Conservation (phyloP, 1,284 basidiomycete genomes). For the Naganishia cerealis region DNA sequence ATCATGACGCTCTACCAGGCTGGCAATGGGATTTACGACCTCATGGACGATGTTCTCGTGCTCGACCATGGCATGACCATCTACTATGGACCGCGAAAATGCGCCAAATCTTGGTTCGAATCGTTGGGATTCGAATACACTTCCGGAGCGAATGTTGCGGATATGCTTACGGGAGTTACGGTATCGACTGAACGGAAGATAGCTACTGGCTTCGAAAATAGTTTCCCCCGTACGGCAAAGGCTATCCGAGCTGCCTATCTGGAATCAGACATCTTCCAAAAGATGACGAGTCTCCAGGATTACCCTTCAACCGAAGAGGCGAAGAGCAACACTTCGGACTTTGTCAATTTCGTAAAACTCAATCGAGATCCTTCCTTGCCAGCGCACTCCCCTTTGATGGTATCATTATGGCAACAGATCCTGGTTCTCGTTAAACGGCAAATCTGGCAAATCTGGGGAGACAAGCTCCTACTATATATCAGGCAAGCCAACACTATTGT, state of each 20-base stretch:
- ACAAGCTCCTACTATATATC: conserved; percentile 21
- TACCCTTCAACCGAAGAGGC: conserved; percentile 28
- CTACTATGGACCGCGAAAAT: conserved; percentile 71
- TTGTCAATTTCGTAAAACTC: conserved; percentile 11
- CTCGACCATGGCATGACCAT: conserved; percentile 77
- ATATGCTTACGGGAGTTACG: conserved; percentile 55
- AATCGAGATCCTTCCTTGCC: conserved; percentile 12
- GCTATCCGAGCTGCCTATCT: conserved; percentile 27
- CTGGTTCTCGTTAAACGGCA: conserved; percentile 22
- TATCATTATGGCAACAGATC: conserved; percentile 18
- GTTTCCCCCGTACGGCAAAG: conserved; percentile 18
- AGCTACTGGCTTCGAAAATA: conserved; percentile 14
- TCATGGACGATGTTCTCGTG: conserved; percentile 71
- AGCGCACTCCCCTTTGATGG: conserved; percentile 23
- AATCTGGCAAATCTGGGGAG: conserved; percentile 29
- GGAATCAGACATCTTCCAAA: conserved; percentile 10
- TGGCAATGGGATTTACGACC: conserved; percentile 60
- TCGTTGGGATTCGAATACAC: conserved; percentile 67
- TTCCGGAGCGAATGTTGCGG: conserved; percentile 56
- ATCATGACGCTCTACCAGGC: conserved; percentile 83
- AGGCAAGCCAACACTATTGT: conserved; percentile 28
- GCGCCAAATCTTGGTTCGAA: conserved; percentile 77
- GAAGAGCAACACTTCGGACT: conserved; percentile 16
- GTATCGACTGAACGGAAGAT: conserved; percentile 24
- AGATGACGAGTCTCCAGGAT: conserved; percentile 12